Percentiles rank a stretch among this genome's conserved stretches.
These are phyloP conservation scores for Filosporella fistucella DNA, from an alignment of 495 filamentous ascomycete species.

Conservation along the genomic window DNA sequence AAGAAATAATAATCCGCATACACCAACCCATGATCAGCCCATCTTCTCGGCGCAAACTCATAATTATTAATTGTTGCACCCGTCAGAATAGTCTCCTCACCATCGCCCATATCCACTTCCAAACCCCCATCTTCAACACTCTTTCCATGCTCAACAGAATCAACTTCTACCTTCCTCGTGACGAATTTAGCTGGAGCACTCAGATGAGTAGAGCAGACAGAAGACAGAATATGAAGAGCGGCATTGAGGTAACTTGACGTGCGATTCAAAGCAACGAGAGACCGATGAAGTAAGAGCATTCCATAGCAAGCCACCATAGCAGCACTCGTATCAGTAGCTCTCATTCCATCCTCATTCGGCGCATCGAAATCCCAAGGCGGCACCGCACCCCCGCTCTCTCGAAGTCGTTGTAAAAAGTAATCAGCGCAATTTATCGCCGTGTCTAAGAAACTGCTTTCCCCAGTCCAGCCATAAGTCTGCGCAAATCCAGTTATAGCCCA, in stretches of 20 bases:
- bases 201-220: constrained; percentile 24
- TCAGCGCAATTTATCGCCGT: constrained; percentile 26
- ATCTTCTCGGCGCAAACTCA: constrained; percentile 18
- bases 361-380: constrained; percentile 36
- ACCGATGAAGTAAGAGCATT: constrained; percentile 28
- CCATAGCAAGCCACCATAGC: constrained; percentile 31
- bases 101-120: constrained; percentile 3
- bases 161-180: constrained; percentile 2
- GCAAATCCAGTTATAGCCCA: constrained; percentile 37
- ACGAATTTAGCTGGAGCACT: constrained; percentile 12
- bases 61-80: constrained; percentile 32
- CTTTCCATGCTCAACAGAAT: background rate
- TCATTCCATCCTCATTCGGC: constrained; percentile 16
- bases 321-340: constrained; percentile 28
- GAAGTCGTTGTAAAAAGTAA: constrained; percentile 28
- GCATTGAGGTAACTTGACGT: constrained; percentile 24
- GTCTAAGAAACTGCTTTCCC: constrained; percentile 26
- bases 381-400: constrained; percentile 12
- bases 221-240: constrained; percentile 26
- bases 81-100: constrained; percentile 19
- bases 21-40: constrained; percentile 32
- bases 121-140: background rate
- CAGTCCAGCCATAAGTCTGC: constrained; percentile 33
- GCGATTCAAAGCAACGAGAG: constrained; percentile 11
- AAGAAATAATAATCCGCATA: constrained; percentile 40